Conservation (phyloP, 176 grass and related monocot genomes). For the Oryza longistaminata region DNA sequence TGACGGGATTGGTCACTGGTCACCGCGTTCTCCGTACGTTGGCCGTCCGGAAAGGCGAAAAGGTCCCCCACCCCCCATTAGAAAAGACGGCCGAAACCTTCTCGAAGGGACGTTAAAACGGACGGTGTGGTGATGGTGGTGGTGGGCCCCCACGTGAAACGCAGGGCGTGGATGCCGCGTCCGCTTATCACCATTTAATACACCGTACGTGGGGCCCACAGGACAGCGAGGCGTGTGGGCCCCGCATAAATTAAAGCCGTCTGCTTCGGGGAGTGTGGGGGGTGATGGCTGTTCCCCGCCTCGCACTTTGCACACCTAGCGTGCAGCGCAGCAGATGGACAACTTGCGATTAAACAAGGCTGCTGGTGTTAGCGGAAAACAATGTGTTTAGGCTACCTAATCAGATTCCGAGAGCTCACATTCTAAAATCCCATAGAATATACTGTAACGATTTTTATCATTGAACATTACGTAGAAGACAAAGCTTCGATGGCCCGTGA, state of each 20-base stretch:
- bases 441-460: neutral
- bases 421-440: neutral
- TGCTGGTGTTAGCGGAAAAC: conserved; percentile 15
- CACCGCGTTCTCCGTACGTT: neutral
- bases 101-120: conserved; percentile 20
- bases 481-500: neutral
- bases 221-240: neutral
- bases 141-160: neutral
- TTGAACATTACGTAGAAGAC: neutral
- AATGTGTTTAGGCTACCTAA: conserved; percentile 2
- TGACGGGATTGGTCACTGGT: conserved; percentile 9
- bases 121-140: neutral
- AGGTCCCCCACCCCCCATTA: no score
- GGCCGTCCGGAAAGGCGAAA: conserved; percentile 26
- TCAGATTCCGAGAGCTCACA: neutral
- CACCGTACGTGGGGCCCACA: neutral
- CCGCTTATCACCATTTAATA: conserved; percentile 33
- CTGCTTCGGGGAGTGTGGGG: neutral
- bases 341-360: neutral
- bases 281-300: neutral
- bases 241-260: neutral
- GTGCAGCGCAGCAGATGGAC: neutral
- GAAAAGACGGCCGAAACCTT: neutral
- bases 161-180: neutral
- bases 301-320: neutral